Evolutionary conservation across 345 rosid species (phyloP), one percentile per base, ranked within the genome.

Genomic region (Rhodomyrtus tomentosa): DNA sequence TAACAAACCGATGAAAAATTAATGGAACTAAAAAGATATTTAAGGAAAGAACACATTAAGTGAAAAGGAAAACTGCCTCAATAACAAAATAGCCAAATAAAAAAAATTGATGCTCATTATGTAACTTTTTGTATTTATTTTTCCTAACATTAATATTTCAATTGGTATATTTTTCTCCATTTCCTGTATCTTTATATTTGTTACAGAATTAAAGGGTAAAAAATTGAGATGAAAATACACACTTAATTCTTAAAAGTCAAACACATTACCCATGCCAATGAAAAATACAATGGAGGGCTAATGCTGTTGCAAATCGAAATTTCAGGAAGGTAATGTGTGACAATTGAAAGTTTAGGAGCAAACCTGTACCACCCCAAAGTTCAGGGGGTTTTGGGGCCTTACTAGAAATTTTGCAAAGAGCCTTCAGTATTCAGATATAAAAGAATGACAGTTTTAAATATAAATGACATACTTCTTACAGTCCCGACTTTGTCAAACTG

Each of bases 401-500:
- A 5, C 12, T 40, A 4, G 79, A 68, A 68, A 68, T 68, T 68
- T 68, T 2, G 79, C 45, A 36, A 36, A 36, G 79, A 36, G 79
- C 45, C 38, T 68, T 32, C 18, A 68, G 79, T 36, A 68, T 20
- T 10, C 38, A 68, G 45, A 68, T 8, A 50, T 73, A 87, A 42
- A 81, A 49, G 52, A 54, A 14, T 84, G 36, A 62, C 18, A 85
- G 82, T 73, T 9, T 83, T 84, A 51, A 50, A 83, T 42, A 72
- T 58, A 54, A 68, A 32, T 7, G n/a, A 55, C 93, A 73, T 93
- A 97, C 99, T 90, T 91, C 84, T 93, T 53, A 97, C 90, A 48
- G 90, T 93, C 86, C 98, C 98, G 85, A 95, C 92, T 93, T 93
- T 94, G 93, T 97, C 99, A 84, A 95, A 97, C 92, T 95, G 91